Evolutionary conservation across 305 asterid species (phyloP), one percentile per base, ranked within the genome.

Genomic region (Plantago coronopus): DNA sequence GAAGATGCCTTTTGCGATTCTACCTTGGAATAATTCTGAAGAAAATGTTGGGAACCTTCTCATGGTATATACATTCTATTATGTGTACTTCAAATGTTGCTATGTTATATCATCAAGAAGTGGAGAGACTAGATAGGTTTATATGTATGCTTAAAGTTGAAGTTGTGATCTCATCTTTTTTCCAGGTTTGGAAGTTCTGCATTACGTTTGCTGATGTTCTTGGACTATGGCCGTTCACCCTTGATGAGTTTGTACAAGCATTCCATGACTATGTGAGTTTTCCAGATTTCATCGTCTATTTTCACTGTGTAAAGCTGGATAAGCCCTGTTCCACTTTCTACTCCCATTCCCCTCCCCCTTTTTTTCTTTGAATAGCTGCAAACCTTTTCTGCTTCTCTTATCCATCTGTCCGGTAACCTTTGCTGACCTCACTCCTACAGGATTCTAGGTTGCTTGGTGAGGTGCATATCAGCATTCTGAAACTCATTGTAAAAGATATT

Each of bases 181-280:
- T 77, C 49, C 85, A 94, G 99, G 95, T 85, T 51, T 94, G 99
- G 99, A 94, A 87, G 69, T 94, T 94, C 81, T 89, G 95, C 70
- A 65, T 83, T 63, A 89, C 95, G 40, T 94, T 89, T 79, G 94
- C 99, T 63, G 99, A 94, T 80, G 75, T 89, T 81, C 88, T 94
- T 51, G 91, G 90, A 58, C 91, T 94, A 67, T 89, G 99, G 99
- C 97, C 99, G 62, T 94, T 89, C 72, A 85, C 97, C 23, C 83
- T 94, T 50, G 99, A 94, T 67, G 99, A 94, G 79, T 90, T 94
- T 70, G 58, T 94, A 61, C 97, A 94, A 77, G 95, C 97, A 40
- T 78, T 94, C 55, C 97, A 89, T 76, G 99, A 94, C 74, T 79
- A 81, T 67, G 99, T 94, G 77, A 84, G 97, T 34, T 34, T 5